Base-by-base conservation (phyloP, 495 filamentous ascomycete species). In the Xylaria sp. region DNA sequence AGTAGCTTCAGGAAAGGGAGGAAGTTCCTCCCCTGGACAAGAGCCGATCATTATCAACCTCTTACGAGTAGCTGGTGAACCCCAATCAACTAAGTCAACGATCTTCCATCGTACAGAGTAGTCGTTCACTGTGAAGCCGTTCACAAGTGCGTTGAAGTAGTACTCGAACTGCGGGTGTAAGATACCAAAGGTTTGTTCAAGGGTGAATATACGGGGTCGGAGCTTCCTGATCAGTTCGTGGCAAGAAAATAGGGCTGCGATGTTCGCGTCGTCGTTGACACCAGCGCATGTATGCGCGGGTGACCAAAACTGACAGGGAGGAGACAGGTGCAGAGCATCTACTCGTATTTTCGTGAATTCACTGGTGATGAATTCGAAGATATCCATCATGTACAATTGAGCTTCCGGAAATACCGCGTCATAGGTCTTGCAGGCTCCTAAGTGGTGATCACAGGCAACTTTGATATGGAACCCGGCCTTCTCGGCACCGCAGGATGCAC, bases 291-390 rank as follows among this genome's bases (percentile, higher is more conserved):
- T 95, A 68, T 97, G 92, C 0, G 92, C 93, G 0, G 90, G 88
- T 0, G 93, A 97, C 79, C 91, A 97, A 8, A 88, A 88, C 70
- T 96, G 93, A 62, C 95, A 98, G 0, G 95, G 95, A 0, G 93
- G 93, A 0, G 93, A 96, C 0, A 95, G 78, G 67, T 98, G 95
- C 2, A 92, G 82, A 24, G 97, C 82, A 73, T 97, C 94, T 0
- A 93, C 87, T 29, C 75, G 82, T 64, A 64, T 26, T 70, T 14
- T 73, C 35, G 50, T 58, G 44, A 33, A 61, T 72, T n/a, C 0
- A 53, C 46, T 29, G 17, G 37, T 64, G 67, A 83, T 80, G 21
- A 93, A 88, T 9, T 88, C 76, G 44, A 86, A 74, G 7, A 87
- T 86, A 2, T 83, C 78, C 24, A 82, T 75, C 1, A 82, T 24